Percentiles rank a stretch among this genome's conserved stretches.
phyloP scores from a whole-genome alignment of 129 eudicot species.

The Smallanthus sonchifolius region DNA sequence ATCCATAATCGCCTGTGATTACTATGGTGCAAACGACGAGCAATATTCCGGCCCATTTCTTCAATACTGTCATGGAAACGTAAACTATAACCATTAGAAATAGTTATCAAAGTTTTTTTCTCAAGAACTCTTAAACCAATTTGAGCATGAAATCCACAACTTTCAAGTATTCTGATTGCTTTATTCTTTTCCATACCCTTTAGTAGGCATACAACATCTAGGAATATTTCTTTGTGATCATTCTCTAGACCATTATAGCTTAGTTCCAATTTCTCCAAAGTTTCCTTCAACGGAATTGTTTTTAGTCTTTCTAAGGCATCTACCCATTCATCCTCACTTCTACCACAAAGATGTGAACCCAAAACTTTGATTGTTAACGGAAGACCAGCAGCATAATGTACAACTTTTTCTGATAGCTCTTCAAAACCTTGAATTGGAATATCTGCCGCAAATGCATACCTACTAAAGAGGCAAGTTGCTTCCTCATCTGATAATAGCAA shows the following conservation, averaged over 20 bases:
- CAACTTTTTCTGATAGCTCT: background rate
- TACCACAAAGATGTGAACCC: slow-evolving; percentile 10
- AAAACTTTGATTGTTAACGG: slow-evolving; percentile 1
- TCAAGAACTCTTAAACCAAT: background rate
- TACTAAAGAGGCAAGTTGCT: slow-evolving; percentile 7
- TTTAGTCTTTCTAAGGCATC: slow-evolving; percentile 2
- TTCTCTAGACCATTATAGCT: background rate
- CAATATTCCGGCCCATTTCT: slow-evolving; percentile 12
- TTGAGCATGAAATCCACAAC: slow-evolving; percentile 12
- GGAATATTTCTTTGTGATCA: background rate
- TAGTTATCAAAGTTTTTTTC: slow-evolving; percentile 9
- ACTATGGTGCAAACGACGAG: background rate
- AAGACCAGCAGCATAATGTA: slow-evolving; percentile 15
- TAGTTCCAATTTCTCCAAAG: background rate
- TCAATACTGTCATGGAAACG: slow-evolving; percentile 12
- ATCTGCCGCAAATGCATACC: slow-evolving; percentile 12
- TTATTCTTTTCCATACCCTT: background rate
- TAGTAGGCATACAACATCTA: slow-evolving; percentile 11
- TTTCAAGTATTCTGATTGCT: background rate
- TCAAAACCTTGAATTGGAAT: background rate
- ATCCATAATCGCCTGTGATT: slow-evolving; percentile 1
- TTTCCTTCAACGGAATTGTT: background rate
- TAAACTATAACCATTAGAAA: background rate
- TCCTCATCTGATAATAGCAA: background rate
- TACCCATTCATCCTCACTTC: background rate